Conservation (phyloP, 2,329 filamentous ascomycete species). For the Hortaea sp. region DNA sequence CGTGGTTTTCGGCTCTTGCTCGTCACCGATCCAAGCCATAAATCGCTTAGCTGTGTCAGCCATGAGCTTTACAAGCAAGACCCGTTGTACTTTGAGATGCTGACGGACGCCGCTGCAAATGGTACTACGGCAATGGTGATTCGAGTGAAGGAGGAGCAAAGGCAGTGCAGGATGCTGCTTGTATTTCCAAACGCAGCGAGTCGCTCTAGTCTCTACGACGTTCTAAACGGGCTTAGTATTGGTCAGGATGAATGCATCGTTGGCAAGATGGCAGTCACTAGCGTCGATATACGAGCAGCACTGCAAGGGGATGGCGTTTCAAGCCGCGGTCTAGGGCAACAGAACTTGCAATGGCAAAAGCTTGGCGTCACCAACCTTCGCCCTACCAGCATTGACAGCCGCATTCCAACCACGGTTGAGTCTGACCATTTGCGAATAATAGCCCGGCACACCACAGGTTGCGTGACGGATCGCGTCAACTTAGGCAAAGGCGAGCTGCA, state of each 20-base stretch:
- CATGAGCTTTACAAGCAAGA: slow-evolving; percentile 55
- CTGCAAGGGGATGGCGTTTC: slow-evolving; percentile 36
- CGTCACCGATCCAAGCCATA: slow-evolving; percentile 65
- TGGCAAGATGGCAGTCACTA: slow-evolving; percentile 56
- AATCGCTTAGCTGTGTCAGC: slow-evolving; percentile 66
- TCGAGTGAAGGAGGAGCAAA: slow-evolving; percentile 55
- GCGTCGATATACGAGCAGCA: slow-evolving; percentile 52
- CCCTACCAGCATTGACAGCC: slow-evolving; percentile 44
- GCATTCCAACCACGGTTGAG: slow-evolving; percentile 57
- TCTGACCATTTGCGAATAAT: slow-evolving; percentile 69
- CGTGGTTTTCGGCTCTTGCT: slow-evolving; percentile 70
- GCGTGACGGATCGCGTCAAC: slow-evolving; percentile 74
- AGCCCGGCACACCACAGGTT: slow-evolving; percentile 61
- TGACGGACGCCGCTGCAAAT: slow-evolving; percentile 44
- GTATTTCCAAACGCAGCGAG: slow-evolving; percentile 67
- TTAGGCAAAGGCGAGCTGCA: slow-evolving; percentile 46
- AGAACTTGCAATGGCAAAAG: slow-evolving; percentile 51
- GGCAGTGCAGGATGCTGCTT: slow-evolving; percentile 62
- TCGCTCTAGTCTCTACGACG: slow-evolving; percentile 58
- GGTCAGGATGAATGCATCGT: slow-evolving; percentile 59
- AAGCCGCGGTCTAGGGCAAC: slow-evolving; percentile 31
- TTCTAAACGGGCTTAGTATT: slow-evolving; percentile 63
- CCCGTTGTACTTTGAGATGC: slow-evolving; percentile 68
- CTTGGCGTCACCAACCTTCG: slow-evolving; percentile 64
- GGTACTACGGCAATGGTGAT: slow-evolving; percentile 64